Evolutionary conservation across 495 filamentous ascomycete genomes (phyloP), one percentile per base, ranked within the genome.

Genomic region (Lepidopterella palustris): DNA sequence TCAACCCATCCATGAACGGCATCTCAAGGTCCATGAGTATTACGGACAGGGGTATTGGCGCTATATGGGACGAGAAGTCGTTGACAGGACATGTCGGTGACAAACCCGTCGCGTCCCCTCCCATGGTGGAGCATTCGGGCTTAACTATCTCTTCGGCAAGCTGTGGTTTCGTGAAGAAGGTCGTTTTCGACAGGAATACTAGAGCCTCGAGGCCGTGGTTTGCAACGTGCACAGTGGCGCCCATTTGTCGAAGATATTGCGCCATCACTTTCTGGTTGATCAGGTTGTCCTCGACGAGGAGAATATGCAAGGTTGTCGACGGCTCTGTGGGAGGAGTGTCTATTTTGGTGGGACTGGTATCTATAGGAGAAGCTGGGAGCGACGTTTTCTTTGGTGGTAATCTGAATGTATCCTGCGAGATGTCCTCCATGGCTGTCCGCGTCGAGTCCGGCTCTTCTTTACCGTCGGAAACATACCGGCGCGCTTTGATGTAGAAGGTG

Each of bases 401-500:
- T 42, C 35, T 10, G 10, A 42, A 42, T n/a, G 3, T 15, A 18
- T 10, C 35, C 18, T 13, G 35, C 10, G 3, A 15, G 13, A 18
- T 11, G 9, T 42, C 35, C 13, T 18, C 9, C 10, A 42, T 15
- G 9, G 3, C 35, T 4, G 3, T 13, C 13, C 35, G 3, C 8
- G 25, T 15, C n/a, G 55, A 25, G 13, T n/a, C 10, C 9, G 20
- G 15, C 18, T 50, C 45, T 28, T 50, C 11, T 31, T 8, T 3
- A 24, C 24, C 9, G 15, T 58, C 55, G 2, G 57, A 32, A 15
- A 26, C 1, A 27, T 53, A 53, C 50, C 58, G 57, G 25, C 58
- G 53, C 0, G 50, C 63, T 58, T 67, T 71, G 59, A 72, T 62
- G 57, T 65, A 72, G 59, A 71, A 72, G 48, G 40, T 60, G 47